Base-by-base conservation (phyloP, 768 basidiomycete species). In the Lentinus tigrinus region DNA sequence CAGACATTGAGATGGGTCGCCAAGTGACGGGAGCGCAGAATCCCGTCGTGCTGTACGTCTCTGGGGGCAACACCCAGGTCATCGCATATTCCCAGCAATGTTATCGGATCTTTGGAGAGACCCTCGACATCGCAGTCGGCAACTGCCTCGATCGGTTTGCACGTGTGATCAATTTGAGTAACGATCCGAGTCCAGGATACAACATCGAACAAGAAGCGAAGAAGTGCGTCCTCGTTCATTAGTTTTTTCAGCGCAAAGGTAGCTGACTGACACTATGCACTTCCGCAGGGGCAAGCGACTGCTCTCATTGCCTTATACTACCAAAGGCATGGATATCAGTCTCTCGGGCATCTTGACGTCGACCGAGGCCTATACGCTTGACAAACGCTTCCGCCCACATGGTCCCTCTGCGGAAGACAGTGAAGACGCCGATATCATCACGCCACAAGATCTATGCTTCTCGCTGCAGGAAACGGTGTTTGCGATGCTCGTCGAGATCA, bases 1-100 rank as follows among this genome's bases (percentile, higher is more conserved):
- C 69, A 98, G 97, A 99, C 72, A 99, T 99, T 63, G 97, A 99
- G 74, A 99, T 98, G 90, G 97, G 97, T 36, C 83, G 97, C 40
- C 84, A 93, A 62, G 91, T 99, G 62, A 98, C 97, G 2, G 89
- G 89, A 47, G 95, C 97, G 4, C 87, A 87, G 59, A 95, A 98
- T 67, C 97, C 97, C 1, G 88, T 99, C 65, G 95, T 98, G 6
- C 84, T 98, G 36, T 99, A 99, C 68, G 97, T 99, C 19, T 98
- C 97, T 0, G 97, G 97, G 13, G 97, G 97, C 4, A 99, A 99
- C 73, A 98, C 97, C 0, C 97, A 99, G 73, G 95, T 99, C 16
- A 98, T 99, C 66, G 97, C 97, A 1, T 99, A 99, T 73, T 98
- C 95, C 21, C 88, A 91, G 58, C 95, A 98, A 72, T 85, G 95